Evolutionary conservation across 2,329 filamentous ascomycete genomes (phyloP).

Genomic region (Xylariaceae sp.): DNA sequence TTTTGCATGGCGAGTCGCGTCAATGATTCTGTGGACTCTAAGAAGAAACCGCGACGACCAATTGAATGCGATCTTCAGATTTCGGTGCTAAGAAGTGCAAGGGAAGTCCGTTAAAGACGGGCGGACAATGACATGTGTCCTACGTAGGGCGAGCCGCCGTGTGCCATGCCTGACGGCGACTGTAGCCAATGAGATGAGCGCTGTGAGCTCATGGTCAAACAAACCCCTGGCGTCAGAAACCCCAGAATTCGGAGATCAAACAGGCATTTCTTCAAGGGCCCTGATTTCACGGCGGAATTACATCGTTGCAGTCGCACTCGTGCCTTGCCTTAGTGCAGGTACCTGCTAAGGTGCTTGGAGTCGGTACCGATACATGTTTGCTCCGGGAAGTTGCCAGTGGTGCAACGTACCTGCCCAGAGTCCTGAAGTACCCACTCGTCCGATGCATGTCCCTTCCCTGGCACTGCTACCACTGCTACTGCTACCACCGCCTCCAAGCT

Average conservation of each 20-base stretch:
- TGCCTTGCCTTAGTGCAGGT: neutral
- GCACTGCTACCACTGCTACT: too few relatives aligned
- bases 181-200: neutral
- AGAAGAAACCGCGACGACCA: neutral
- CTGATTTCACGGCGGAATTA: neutral
- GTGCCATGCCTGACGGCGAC: neutral
- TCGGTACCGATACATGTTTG: neutral
- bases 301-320: neutral
- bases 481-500: neutral
- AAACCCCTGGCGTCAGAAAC: neutral
- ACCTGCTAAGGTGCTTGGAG: neutral
- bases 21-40: neutral
- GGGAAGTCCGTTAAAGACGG: neutral
- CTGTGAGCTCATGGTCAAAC: neutral
- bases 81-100: neutral
- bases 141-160: neutral
- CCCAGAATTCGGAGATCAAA: neutral
- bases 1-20: neutral
- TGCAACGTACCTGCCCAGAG: too few relatives aligned
- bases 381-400: neutral
- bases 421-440: too few relatives aligned
- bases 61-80: neutral
- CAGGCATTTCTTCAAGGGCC: neutral
- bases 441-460: too few relatives aligned
- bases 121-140: neutral